Evolutionary conservation across 2,329 filamentous ascomycete genomes (phyloP), one percentile per base, ranked within the genome.

Genomic region (Thielaviopsis populi): DNA sequence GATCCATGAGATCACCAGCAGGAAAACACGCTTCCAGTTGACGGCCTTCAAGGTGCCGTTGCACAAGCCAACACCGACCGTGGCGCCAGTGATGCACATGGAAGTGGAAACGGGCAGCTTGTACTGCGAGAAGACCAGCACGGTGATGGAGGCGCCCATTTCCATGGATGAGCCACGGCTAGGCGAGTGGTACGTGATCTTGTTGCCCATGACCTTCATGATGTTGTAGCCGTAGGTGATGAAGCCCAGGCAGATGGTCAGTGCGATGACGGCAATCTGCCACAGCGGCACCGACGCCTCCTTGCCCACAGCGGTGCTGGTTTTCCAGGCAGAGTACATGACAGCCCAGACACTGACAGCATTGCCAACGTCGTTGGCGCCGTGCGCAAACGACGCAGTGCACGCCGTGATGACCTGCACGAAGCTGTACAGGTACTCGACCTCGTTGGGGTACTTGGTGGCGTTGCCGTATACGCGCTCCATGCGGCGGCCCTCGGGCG

Each of bases 141-240:
- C 83, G 10, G 87, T 90, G 68, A 91, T 83, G 68, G 87, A 86
- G 54, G 87, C 86, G 58, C 87, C 87, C 81, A 91, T 82, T 72
- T 91, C 87, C 87, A 91, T 91, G 61, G 85, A 89, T 69, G 76
- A 88, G 61, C 77, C 78, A 68, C 78, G 74, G 68, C 73, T 76
- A 33, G 78, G 78, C 24, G 77, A 80, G 74, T 88, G 85, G 73
- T 87, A 87, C 65, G 86, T 89, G 72, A 88, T 84, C 74, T 87
- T 87, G 79, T 90, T 91, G 62, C 87, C 87, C 86, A 90, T 89
- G 74, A 88, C 84, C 76, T 88, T 89, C 86, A 90, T 90, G 75
- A 90, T 90, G 77, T 90, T 89, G 77, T 89, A 90, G 10, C 87
- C 87, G 69, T 89, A 90, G 15, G 86, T 89, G 70, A 85, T 78